Base-by-base conservation (phyloP, 106 monocot species). In the Posidonia australis region DNA sequence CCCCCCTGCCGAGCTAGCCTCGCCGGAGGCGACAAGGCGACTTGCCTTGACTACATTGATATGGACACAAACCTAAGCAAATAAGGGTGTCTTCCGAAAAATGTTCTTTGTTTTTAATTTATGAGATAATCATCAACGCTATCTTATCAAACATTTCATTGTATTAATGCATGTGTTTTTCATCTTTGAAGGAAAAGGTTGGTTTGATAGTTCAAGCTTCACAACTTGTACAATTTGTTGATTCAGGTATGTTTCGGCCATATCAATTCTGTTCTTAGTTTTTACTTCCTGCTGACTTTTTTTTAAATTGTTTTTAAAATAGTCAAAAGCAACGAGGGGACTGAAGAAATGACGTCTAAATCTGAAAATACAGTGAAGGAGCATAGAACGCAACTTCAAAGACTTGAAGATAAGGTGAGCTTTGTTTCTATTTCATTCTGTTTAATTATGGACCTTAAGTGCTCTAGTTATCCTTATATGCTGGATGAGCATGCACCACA, bases 321-420 rank as follows among this genome's bases (percentile, higher is more conserved):
- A 82, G 73, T 66, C 20, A 61, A 60, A 49, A 74, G 63, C 27
- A 24, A 1, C 5, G 47, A 54, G 47, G 66, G 1, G 11, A 27
- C 9, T 47, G 32, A 29, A 66, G 67, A 65, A 64, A 72, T 54
- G 28, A 51, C 12, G 18, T 65, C 43, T 61, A 66, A 4, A 22
- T 44, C 47, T 0, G 31, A 58, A 24, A 58, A 58, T 10, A 82
- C 73, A 19, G 77, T 77, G 16, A 80, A 72, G 64, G 67, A 82
- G 67, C 89, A 89, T 44, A 76, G 70, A 51, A 55, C 73, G 49
- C 82, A 84, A 51, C 61, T 89, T 67, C 74, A 80, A 19, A 85
- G 85, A 59, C 89, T 90, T 51, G 72, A 82, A 60, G 82, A 90
- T 49, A 90, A 90, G 80, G 89, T 82, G 5, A 22, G 44, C 1